phyloP scores from a whole-genome alignment of 2,329 filamentous ascomycete species.

The Aspergillus carbonarius region DNA sequence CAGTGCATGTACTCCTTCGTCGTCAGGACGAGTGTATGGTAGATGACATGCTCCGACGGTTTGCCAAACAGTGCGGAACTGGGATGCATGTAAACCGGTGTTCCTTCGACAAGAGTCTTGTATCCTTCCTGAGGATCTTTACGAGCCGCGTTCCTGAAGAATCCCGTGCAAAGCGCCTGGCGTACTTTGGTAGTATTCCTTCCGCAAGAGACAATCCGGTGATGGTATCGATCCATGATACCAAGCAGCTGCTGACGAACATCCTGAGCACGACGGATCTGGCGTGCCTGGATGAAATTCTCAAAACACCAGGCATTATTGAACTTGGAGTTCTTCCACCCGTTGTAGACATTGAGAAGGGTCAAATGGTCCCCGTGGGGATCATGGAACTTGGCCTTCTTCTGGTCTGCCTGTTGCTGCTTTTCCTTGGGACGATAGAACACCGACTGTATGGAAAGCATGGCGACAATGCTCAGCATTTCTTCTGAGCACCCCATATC shows the following conservation, averaged over 20 bases:
- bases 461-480: constrained; percentile 88
- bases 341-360: constrained; percentile 92
- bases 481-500: constrained; percentile 90
- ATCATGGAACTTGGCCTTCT: constrained; percentile 97
- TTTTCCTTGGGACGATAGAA: constrained; percentile 98
- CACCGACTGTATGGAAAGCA: constrained; percentile 82
- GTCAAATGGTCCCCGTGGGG: constrained; percentile 92
- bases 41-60: constrained; percentile 93
- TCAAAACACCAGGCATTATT: constrained; percentile 93
- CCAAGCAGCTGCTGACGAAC: constrained; percentile 87
- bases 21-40: constrained; percentile 60
- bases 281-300: constrained; percentile 92
- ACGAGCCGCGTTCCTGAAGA: constrained; percentile 91
- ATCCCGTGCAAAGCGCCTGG: constrained; percentile 85
- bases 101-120: constrained; percentile 94
- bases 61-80: constrained; percentile 91
- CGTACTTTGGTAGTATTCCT: constrained; percentile 83
- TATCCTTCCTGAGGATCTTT: constrained; percentile 97
- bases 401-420: constrained; percentile 92
- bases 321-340: constrained; percentile 85
- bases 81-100: constrained; percentile 92
- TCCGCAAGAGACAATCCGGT: constrained; percentile 79
- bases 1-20: constrained; percentile 98
- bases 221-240: constrained; percentile 90
- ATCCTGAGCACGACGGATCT: constrained; percentile 85